Percentiles rank a stretch among this genome's conserved stretches.
Conservation (phyloP, 495 filamentous ascomycete species). For the Alectoria sarmentosa region DNA sequence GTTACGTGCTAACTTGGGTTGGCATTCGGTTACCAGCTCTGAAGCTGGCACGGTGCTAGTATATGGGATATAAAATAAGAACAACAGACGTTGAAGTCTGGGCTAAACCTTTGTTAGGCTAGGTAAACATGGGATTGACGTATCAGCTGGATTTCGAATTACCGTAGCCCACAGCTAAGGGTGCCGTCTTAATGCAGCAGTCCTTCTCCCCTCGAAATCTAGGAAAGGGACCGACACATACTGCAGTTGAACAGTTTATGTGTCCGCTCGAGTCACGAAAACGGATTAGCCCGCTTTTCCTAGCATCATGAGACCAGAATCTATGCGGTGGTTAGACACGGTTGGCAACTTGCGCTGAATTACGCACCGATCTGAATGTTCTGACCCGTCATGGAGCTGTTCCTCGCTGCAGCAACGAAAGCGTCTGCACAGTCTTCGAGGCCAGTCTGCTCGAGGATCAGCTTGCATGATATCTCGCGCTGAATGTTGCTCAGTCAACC, state of each 20-base stretch:
- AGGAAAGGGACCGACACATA: background rate
- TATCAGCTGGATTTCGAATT: background rate
- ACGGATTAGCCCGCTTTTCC: slow-evolving; percentile 1
- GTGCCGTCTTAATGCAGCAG: background rate
- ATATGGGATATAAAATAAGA: too few relatives aligned
- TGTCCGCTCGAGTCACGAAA: background rate
- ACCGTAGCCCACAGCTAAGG: background rate
- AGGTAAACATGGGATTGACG: background rate
- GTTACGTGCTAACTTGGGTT: too few relatives aligned
- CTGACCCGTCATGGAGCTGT: slow-evolving; percentile 52
- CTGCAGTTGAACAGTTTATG: background rate
- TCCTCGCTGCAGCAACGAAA: slow-evolving; percentile 47
- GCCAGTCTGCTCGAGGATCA: slow-evolving; percentile 36
- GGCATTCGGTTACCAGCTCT: too few relatives aligned
- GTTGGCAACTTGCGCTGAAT: background rate
- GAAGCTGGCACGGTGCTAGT: too few relatives aligned
- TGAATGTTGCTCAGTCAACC: slow-evolving; percentile 26
- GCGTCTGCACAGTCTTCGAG: slow-evolving; percentile 50
- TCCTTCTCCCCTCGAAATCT: background rate
- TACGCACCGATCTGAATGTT: slow-evolving; percentile 45
- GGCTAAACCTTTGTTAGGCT: background rate
- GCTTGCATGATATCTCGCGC: background rate
- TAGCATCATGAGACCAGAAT: slow-evolving; percentile 18
- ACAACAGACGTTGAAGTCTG: background rate
- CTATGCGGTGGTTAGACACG: background rate